Evolutionary conservation across 2,329 filamentous ascomycete genomes (phyloP), one percentile per base, ranked within the genome.

Genomic region (Botrytis aclada): DNA sequence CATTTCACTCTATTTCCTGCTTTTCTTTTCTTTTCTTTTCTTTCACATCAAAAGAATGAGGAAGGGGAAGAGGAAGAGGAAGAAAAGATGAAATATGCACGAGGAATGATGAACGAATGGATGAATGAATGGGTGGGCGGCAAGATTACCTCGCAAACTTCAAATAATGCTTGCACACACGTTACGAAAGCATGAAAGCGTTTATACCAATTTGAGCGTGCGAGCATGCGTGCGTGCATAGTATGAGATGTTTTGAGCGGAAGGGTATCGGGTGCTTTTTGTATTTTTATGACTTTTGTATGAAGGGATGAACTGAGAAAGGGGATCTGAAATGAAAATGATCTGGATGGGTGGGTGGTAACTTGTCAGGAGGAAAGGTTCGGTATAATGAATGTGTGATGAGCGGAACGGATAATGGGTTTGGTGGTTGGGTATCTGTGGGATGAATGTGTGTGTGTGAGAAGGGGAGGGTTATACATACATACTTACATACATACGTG

Each of bases 361-460:
- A 22, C n/a, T n/a, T n/a, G n/a, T n/a, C n/a, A n/a, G 0, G 29
- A 10, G 18, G 9, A 8, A 20, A 22, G 32, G 32, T 22, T 60
- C 29, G 56, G 56, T 60, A n/a, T 60, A 60, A 60, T 60, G 56
- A 60, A 60, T 34, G 56, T 34, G 56, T 60, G 56, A 60, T 60
- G 56, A 60, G 56, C 32, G 56, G 54, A 34, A 34, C 8, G 56
- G 29, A 29, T 22, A 60, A 34, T 34, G 56, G 56, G 9, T 34
- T 60, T 4, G 56, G n/a, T 2, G 56, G n/a, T 20, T 60, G 56
- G 56, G 29, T 14, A 32, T n/a, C n/a, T n/a, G n/a, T 60, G 56
- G 56, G 3, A 7, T 56, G 51, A 56, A 56, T 56, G n/a, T 60
- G 29, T 22, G 29, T n/a, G 18, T 22, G 18, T 29, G 32, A 34